Evolutionary conservation across 2,329 filamentous ascomycete species (phyloP).

Genomic region (Calonectria hawksworthii): DNA sequence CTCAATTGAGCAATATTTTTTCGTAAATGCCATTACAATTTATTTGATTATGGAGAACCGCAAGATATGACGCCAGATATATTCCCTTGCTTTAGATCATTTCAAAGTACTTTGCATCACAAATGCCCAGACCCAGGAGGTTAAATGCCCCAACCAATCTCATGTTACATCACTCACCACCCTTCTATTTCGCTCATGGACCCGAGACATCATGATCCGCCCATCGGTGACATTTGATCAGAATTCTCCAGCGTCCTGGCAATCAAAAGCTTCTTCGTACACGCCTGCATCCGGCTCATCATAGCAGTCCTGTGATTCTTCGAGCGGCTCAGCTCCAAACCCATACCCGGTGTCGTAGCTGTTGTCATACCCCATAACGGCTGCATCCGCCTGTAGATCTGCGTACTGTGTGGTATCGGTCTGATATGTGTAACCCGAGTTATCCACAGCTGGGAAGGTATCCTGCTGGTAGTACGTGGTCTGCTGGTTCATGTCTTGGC

Average conservation of each 20-base stretch:
- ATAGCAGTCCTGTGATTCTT: neutral
- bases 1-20: neutral
- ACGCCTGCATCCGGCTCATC: neutral
- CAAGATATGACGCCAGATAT: no score
- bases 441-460: neutral
- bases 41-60: no score
- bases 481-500: neutral
- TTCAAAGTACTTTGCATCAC: neutral
- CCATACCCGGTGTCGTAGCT: neutral
- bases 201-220: neutral
- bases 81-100: no score
- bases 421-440: neutral
- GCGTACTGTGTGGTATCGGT: neutral
- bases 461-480: neutral
- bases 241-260: neutral
- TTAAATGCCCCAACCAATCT: neutral
- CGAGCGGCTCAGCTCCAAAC: neutral
- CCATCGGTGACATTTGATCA: neutral
- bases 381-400: neutral
- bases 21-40: neutral
- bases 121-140: neutral
- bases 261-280: neutral
- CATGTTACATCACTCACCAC: neutral
- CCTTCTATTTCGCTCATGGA: neutral
- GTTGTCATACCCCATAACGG: neutral